Conservation (phyloP, 108 stramenopile genomes). For the Pseudonitzschia multistriata region DNA sequence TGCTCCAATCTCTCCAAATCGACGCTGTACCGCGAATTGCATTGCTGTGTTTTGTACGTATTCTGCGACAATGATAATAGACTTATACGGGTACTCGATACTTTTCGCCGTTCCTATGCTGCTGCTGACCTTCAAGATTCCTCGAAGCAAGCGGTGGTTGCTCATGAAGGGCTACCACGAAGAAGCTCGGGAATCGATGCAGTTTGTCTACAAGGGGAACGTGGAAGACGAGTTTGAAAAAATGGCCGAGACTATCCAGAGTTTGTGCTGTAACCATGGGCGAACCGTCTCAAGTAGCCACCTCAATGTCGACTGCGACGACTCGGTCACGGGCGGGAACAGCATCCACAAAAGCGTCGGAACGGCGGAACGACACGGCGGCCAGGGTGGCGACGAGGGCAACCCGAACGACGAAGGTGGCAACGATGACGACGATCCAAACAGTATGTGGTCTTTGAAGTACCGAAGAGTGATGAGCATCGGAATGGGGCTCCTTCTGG, state of each 20-base stretch:
- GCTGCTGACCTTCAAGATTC: conserved; percentile 41
- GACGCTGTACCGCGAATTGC: background rate
- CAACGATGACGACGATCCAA: background rate
- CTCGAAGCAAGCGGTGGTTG: conserved; percentile 48
- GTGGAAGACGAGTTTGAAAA: conserved; percentile 39
- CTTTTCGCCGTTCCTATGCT: conserved; percentile 34
- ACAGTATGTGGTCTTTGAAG: conserved; percentile 4
- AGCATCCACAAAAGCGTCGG: background rate
- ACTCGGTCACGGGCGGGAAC: background rate
- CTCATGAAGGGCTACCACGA: conserved; percentile 36
- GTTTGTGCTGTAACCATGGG: conserved; percentile 16
- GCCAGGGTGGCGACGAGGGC: background rate
- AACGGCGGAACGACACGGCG: background rate
- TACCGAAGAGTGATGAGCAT: conserved; percentile 41
- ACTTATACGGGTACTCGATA: conserved; percentile 33
- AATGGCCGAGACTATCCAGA: conserved; percentile 29
- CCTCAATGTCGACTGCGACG: background rate
- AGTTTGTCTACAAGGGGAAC: conserved; percentile 41
- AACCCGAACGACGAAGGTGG: background rate
- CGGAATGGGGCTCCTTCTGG: conserved; percentile 55
- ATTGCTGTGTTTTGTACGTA: background rate
- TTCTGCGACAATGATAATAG: too few relatives aligned
- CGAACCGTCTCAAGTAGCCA: background rate
- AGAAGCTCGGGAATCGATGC: conserved; percentile 47
- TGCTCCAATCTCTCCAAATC: background rate